phyloP scores from a whole-genome alignment of 1,284 basidiomycete species.

The Puccinia triticina region DNA sequence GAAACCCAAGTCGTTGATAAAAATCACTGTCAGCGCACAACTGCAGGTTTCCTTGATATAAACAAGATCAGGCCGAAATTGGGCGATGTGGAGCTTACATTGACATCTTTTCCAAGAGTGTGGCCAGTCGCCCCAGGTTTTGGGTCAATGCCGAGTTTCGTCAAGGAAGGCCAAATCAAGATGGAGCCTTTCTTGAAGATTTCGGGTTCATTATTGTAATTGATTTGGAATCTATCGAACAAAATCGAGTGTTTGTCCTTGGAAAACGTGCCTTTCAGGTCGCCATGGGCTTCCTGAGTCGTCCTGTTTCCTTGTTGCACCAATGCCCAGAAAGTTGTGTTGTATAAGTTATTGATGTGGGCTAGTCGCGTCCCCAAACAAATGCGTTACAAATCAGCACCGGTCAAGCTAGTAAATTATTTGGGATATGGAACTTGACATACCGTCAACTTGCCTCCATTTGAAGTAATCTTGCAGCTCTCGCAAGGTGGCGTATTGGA shows the following conservation, averaged over 20 bases:
- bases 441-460: slow-evolving; percentile 94
- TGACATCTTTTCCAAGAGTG: background rate
- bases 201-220: slow-evolving; percentile 78
- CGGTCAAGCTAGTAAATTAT: background rate
- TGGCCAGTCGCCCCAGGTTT: background rate
- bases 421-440: slow-evolving; percentile 57
- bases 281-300: slow-evolving; percentile 74
- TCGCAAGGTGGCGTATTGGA: slow-evolving; percentile 75
- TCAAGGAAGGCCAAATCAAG: slow-evolving; percentile 67
- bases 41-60: too few relatives aligned
- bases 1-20: too few relatives aligned
- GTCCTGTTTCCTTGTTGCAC: slow-evolving; percentile 76
- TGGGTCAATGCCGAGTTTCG: background rate
- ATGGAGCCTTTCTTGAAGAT: slow-evolving; percentile 85
- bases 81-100: background rate
- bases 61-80: too few relatives aligned
- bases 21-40: too few relatives aligned
- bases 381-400: background rate
- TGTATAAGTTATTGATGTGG: slow-evolving; percentile 97
- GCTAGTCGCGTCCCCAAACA: slow-evolving; percentile 65
- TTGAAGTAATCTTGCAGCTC: slow-evolving; percentile 88
- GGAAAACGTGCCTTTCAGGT: slow-evolving; percentile 76
- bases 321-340: slow-evolving; percentile 93
- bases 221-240: slow-evolving; percentile 77
- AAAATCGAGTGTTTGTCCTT: slow-evolving; percentile 89